Conservation (phyloP, 345 rosid species). For the Pelargonium nanum region DNA sequence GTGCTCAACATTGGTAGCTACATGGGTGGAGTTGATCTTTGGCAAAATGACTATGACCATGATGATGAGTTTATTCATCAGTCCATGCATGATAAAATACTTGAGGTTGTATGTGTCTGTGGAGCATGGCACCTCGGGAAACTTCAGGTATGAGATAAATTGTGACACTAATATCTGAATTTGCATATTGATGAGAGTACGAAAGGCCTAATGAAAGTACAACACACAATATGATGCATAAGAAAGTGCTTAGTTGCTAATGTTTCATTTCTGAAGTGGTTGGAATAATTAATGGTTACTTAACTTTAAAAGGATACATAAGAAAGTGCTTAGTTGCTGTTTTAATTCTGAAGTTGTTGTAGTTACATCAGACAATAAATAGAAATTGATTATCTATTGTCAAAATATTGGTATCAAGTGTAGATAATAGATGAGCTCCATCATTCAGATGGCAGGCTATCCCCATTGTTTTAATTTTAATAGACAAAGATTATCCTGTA, state of each 20-base stretch:
- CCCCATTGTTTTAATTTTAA: too few species aligned
- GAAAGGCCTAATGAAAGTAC: background rate
- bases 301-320: too few species aligned
- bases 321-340: background rate
- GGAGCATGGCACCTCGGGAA: slow-evolving; percentile 95
- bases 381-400: background rate
- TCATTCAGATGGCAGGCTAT: too few species aligned
- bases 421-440: background rate
- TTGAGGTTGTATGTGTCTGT: slow-evolving; percentile 66
- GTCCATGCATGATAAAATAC: slow-evolving; percentile 62
- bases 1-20: slow-evolving; percentile 79
- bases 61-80: slow-evolving; percentile 60
- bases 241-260: background rate
- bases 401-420: background rate
- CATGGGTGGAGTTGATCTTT: slow-evolving; percentile 90
- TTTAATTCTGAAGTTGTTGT: background rate
- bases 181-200: too few species aligned
- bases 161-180: too few species aligned
- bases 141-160: slow-evolving; percentile 46
- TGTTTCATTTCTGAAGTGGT: background rate
- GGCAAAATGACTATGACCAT: slow-evolving; percentile 72
- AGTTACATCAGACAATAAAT: background rate
- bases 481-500: too few species aligned
- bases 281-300: background rate
- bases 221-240: background rate